Evolutionary conservation across 2,329 filamentous ascomycete genomes (phyloP), one percentile per base, ranked within the genome.

Genomic region (Fusarium sp.): DNA sequence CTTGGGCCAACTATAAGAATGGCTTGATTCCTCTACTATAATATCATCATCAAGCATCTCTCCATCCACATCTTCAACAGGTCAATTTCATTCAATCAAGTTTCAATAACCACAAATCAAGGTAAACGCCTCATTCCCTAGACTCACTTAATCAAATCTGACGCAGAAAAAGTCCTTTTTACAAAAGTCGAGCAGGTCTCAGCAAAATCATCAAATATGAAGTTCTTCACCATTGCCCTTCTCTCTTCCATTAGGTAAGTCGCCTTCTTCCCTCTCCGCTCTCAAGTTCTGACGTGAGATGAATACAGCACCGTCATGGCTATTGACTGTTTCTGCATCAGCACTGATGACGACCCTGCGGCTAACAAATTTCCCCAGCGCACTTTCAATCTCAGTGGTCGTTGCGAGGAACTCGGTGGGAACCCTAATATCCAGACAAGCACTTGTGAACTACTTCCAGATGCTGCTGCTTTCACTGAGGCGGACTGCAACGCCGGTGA

Each of bases 281-380:
- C 41, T n/a, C 8, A 2, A 29, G 19, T 19, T n/a, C n/a, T 18
- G 5, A 48, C 7, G 7, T 0, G 6, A 4, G 1, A 3, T 0
- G 7, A 23, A 37, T 9, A 11, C 9, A 52, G 49, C 33, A 27
- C 23, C 9, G 49, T 38, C 19, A 38, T 52, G 33, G 33, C 49
- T 7, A 38, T 52, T 0, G 49, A 38, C 23, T 52, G 49, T 19
- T 52, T 52, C 49, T 52, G 49, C 7, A 5, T 52, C 4, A 21
- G 5, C 2, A 52, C 3, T 3, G 33, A 52, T 3, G 49, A 52
- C 1, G 33, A 52, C 2, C 33, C 1, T 11, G 49, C 23, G 14
- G 49, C 49, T 38, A 23, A 23, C 5, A 33, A 19, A 5, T 33
- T 5, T 0, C 33, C 49, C 3, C 6, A 3, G 19, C 49, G 49